These are phyloP conservation scores for Thalassiosira profunda DNA, from an alignment of 108 stramenopile species.

Conservation along the genomic window DNA sequence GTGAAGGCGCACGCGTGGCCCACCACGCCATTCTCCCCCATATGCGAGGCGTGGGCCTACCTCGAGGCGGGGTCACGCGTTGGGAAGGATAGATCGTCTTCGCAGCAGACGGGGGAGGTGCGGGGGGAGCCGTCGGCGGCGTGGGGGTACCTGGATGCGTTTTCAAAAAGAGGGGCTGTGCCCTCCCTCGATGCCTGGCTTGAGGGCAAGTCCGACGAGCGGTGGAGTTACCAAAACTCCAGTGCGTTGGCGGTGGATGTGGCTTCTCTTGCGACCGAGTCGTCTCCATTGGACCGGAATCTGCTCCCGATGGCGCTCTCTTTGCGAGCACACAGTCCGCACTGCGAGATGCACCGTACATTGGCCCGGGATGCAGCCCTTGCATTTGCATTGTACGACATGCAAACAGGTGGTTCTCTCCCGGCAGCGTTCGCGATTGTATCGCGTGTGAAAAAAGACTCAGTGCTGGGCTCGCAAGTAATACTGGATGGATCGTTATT, in stretches of 20 bases:
- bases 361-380: slow-evolving; percentile 61
- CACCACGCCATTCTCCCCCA: slow-evolving; percentile 60
- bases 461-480: slow-evolving; percentile 12
- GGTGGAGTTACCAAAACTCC: slow-evolving; percentile 39
- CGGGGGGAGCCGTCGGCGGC: slow-evolving; percentile 1
- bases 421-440: slow-evolving; percentile 29
- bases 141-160: slow-evolving; percentile 41
- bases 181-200: slow-evolving; percentile 16
- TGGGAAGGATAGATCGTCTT: slow-evolving; percentile 5
- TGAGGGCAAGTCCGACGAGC: slow-evolving; percentile 3
- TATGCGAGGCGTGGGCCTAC: slow-evolving; percentile 80
- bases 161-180: slow-evolving; percentile 30
- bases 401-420: neutral
- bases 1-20: slow-evolving; percentile 78
- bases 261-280: slow-evolving; percentile 27
- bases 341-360: slow-evolving; percentile 83
- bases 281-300: slow-evolving; percentile 30
- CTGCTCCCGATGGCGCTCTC: slow-evolving; percentile 58
- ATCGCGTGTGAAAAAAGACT: slow-evolving; percentile 10
- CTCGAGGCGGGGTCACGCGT: slow-evolving; percentile 21
- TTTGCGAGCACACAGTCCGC: slow-evolving; percentile 72
- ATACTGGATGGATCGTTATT: slow-evolving; percentile 25
- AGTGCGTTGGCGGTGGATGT: slow-evolving; percentile 32
- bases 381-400: slow-evolving; percentile 34
- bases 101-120: neutral